Evolutionary conservation across 768 basidiomycete genomes (phyloP), one percentile per base, ranked within the genome.

Genomic region (Boletus rufocinnamomeus): DNA sequence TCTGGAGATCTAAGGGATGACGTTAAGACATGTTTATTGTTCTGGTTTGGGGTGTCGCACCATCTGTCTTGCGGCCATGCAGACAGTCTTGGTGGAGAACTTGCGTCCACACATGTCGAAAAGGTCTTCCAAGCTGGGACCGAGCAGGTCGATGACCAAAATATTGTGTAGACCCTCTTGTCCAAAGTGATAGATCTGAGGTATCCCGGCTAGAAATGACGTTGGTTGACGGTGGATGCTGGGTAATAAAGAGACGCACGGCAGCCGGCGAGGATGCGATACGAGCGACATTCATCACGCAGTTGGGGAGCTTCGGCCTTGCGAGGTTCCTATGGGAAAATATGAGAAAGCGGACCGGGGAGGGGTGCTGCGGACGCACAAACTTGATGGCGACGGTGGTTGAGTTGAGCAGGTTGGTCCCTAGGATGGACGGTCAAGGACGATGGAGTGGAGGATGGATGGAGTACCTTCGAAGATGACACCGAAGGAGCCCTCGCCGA

Each of bases 341-440:
- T 32, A 55, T 60, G 65, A 58, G 62, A 25, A 19, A n/a, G 62
- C 23, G 35, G 28, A 23, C n/a, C 17, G n/a, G 13, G 32, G 14
- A 13, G 47, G 10, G 4, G 52, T 17, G 45, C 47, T 48, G 61
- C 4, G 40, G 48, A 86, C 95, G 77, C 70, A 98, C 97, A 84
- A 99, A 99, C 82, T 99, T 99, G 87, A 99, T 98, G 63, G 97
- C 97, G 60, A 98, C 96, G 11, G 95, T 95, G 79, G 96, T 95
- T 4, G 91, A 94, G 81, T 99, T 99, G 78, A 98, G 86, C 34
- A 99, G 81, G 72, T 99, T 99, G 9, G 95, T 96, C 28, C 96
- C 96, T 98, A 69, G 50, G 61, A 52, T 10, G 54, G 40, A 35
- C 3, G 13, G 52, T 50, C 30, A 48, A n/a, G 51, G 50, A 32